Conservation (phyloP, 2,329 filamentous ascomycete genomes). For the Neoascochyta sp. region DNA sequence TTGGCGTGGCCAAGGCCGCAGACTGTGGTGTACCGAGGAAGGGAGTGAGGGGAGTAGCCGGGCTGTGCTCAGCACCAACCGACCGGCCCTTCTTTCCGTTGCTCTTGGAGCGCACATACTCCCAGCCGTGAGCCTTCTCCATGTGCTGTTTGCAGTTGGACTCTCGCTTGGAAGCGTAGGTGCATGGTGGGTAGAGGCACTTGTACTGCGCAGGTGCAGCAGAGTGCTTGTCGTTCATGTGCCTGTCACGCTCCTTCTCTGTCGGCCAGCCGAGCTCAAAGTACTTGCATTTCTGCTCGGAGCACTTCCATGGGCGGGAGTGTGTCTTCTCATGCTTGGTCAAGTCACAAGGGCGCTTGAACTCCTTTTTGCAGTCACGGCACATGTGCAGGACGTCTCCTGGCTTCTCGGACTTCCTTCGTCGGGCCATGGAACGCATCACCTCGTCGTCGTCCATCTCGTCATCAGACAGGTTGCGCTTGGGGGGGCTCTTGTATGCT, state of each 20-base stretch:
- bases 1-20: conserved; percentile 32
- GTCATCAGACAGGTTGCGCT: conserved; percentile 57
- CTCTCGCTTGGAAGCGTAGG: conserved; percentile 92
- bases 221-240: conserved; percentile 95
- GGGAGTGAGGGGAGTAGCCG: conserved; percentile 34
- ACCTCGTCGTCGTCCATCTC: conserved; percentile 77
- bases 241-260: conserved; percentile 94
- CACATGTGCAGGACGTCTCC: conserved; percentile 82
- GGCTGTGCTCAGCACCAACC: conserved; percentile 24
- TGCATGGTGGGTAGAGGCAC: conserved; percentile 78
- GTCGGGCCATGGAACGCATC: conserved; percentile 88
- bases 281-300: conserved; percentile 79
- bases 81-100: conserved; percentile 56
- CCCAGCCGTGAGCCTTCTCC: conserved; percentile 92
- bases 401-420: conserved; percentile 86
- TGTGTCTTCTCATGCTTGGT: conserved; percentile 99
- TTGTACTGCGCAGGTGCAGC: conserved; percentile 73
- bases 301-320: conserved; percentile 93
- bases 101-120: conserved; percentile 88
- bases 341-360: conserved; percentile 94
- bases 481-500: conserved; percentile 57
- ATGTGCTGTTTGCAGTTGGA: conserved; percentile 98
- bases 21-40: conserved; percentile 38
- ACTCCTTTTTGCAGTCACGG: conserved; percentile 78
- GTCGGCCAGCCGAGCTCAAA: conserved; percentile 89